phyloP scores from a whole-genome alignment of 2,329 filamentous ascomycete genomes.

The Mycosphaerella arachidis region DNA sequence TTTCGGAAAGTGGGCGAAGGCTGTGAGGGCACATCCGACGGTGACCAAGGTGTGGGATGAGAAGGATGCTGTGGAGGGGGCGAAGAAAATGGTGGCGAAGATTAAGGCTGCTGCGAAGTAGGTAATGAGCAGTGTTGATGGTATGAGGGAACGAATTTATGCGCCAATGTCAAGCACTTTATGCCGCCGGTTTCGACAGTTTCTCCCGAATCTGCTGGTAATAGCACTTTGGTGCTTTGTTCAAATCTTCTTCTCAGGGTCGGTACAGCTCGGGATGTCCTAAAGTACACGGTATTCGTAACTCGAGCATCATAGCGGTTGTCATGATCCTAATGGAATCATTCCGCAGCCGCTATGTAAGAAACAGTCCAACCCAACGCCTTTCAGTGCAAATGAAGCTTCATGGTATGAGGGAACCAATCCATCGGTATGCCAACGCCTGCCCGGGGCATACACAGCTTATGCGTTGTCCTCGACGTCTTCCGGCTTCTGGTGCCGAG shows the following conservation, averaged over 20 bases:
- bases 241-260: background rate
- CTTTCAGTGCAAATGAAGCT: background rate
- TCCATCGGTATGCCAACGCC: background rate
- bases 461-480: constrained; percentile 42
- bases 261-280: background rate
- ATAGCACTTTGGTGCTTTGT: background rate
- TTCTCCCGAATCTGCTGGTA: no score
- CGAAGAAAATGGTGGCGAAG: constrained; percentile 41
- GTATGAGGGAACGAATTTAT: background rate
- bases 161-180: background rate
- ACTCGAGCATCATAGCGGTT: background rate
- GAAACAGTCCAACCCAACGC: background rate
- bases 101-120: constrained; percentile 26
- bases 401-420: background rate
- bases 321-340: background rate
- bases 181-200: background rate
- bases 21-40: constrained; percentile 45
- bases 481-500: constrained; percentile 49
- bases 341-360: background rate
- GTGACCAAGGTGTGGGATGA: constrained; percentile 60
- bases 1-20: constrained; percentile 30
- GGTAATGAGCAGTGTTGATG: background rate
- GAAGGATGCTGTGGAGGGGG: constrained; percentile 36
- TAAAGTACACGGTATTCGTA: background rate
- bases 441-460: constrained; percentile 35